Evolutionary conservation across 2,329 filamentous ascomycete genomes (phyloP).

Genomic region (Decorospora gaudefroyi): DNA sequence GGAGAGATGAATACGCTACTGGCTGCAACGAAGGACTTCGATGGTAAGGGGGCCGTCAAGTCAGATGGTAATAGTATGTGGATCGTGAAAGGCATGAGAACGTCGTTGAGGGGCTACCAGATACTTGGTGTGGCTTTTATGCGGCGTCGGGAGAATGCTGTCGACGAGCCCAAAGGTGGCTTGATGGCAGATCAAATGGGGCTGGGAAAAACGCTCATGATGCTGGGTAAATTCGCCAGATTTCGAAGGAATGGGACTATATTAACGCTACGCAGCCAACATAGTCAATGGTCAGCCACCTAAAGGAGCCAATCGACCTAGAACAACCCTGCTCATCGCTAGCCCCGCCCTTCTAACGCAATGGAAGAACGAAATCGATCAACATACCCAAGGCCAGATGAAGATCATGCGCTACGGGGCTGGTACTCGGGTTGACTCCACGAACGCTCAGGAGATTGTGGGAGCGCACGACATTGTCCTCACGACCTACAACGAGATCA

Average conservation of each 20-base stretch:
- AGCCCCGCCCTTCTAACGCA: slow-evolving; percentile 48
- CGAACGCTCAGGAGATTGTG: slow-evolving; percentile 15
- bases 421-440: slow-evolving; percentile 34
- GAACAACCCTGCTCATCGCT: slow-evolving; percentile 52
- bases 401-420: slow-evolving; percentile 36
- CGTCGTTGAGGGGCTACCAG: slow-evolving; percentile 56
- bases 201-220: slow-evolving; percentile 50
- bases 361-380: slow-evolving; percentile 45
- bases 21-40: slow-evolving; percentile 50
- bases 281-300: slow-evolving; percentile 49
- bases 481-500: slow-evolving; percentile 52
- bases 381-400: slow-evolving; percentile 29
- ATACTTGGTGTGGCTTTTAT: slow-evolving; percentile 60
- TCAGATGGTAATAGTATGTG: slow-evolving; percentile 46
- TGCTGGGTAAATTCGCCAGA: slow-evolving; percentile 30
- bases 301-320: slow-evolving; percentile 11
- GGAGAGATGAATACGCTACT: slow-evolving; percentile 47
- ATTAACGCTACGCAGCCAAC: slow-evolving; percentile 43
- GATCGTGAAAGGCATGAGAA: slow-evolving; percentile 56
- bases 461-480: slow-evolving; percentile 42
- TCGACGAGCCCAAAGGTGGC: slow-evolving; percentile 46
- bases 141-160: slow-evolving; percentile 55
- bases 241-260: background rate
- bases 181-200: slow-evolving; percentile 53
- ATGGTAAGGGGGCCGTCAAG: slow-evolving; percentile 45